These are phyloP conservation scores for Cylindrotheca fusiformis DNA, from an alignment of 108 stramenopile species.

Conservation along the genomic window DNA sequence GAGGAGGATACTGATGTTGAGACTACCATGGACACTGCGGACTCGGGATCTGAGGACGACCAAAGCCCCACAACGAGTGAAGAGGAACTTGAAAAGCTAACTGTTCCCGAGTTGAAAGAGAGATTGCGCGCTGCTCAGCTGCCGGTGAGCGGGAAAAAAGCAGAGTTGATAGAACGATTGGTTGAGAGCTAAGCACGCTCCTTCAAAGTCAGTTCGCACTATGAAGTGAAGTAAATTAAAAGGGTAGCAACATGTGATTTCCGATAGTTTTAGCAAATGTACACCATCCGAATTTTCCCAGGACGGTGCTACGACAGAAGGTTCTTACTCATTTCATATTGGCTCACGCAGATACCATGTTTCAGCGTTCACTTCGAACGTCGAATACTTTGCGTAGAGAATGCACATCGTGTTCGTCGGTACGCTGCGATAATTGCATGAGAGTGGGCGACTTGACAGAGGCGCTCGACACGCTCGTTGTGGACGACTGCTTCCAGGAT, in stretches of 20 bases:
- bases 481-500: neutral
- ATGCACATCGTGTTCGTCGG: neutral
- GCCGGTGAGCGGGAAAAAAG: constrained; percentile 61
- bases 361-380: no score
- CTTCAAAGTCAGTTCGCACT: no score
- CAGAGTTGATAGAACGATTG: constrained; percentile 62
- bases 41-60: neutral
- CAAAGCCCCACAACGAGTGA: constrained; percentile 9
- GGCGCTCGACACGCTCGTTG: neutral
- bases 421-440: neutral
- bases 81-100: constrained; percentile 42
- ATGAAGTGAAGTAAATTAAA: no score
- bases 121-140: constrained; percentile 48
- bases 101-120: constrained; percentile 58
- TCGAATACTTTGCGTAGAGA: neutral
- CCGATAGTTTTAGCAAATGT: no score
- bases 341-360: no score
- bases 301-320: no score
- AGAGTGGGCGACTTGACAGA: neutral
- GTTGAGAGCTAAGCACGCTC: no score
- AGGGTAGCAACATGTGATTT: no score
- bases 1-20: constrained; percentile 9
- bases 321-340: no score
- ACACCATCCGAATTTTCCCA: no score
- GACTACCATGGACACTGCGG: constrained; percentile 2